phyloP scores from a whole-genome alignment of 139 green algal species.

The Parachlorella kessleri region DNA sequence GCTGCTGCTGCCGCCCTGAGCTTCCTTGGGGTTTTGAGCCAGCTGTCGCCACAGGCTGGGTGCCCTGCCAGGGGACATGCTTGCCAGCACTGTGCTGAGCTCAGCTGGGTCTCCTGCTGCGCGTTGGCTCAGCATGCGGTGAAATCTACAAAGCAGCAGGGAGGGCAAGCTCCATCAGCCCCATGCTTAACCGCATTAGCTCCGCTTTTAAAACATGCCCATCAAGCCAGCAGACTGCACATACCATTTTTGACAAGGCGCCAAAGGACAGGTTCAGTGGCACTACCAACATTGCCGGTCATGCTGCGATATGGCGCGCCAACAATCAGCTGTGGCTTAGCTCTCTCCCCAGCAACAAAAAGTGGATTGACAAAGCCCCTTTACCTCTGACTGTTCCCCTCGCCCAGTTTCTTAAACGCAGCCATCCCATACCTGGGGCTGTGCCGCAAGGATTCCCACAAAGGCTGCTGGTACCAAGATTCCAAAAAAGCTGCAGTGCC shows the following conservation, averaged over 20 bases:
- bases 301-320: neutral
- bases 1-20: neutral
- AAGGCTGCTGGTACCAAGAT: conserved; percentile 72
- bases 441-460: conserved; percentile 65
- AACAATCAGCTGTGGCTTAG: neutral
- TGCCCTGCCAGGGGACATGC: conserved; percentile 58
- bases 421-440: conserved; percentile 34
- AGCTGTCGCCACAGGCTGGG: conserved; percentile 33
- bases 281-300: neutral
- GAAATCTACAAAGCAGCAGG: conserved; percentile 52
- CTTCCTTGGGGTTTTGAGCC: conserved; percentile 17
- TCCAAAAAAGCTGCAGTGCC: conserved; percentile 61
- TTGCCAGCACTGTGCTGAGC: conserved; percentile 44
- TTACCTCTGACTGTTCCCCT: neutral
- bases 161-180: no score
- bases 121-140: conserved; percentile 28
- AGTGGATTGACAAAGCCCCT: neutral
- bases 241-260: neutral
- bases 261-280: neutral
- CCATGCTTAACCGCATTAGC: neutral
- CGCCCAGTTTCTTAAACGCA: neutral
- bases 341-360: neutral
- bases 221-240: neutral
- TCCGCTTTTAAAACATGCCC: neutral
- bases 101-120: neutral